Base-by-base conservation (phyloP, 1,139 yeast genomes). In the Taphrina populina region DNA sequence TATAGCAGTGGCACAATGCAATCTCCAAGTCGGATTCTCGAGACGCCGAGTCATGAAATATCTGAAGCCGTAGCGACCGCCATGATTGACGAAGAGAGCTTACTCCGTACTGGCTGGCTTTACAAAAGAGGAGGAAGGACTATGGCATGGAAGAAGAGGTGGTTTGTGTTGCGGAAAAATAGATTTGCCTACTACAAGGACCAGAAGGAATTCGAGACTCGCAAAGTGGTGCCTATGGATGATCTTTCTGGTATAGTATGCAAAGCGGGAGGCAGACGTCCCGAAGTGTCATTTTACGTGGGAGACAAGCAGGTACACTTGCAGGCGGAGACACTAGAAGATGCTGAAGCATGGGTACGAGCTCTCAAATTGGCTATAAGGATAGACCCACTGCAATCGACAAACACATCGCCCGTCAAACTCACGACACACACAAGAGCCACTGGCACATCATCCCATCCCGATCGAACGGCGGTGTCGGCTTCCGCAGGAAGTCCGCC, bases 111-210 rank as follows among this genome's bases (percentile, higher is more conserved):
- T 3, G 57, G 57, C 15, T 33, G 36, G 33, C 46, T 53, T 4
- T 21, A 26, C 30, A 53, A 53, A 37, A 34, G 47, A 13, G 39
- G 53, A 2, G 46, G 44, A 5, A 32, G 40, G 7, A 44, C 46
- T 21, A 40, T 17, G 15, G 37, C 64, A 35, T 79, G 83, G 83
- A 75, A 73, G 62, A 70, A 72, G 58, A 68, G 73, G 35, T 81
- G 86, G 86, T 78, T 79, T 61, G 83, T 80, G 2, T 69, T 81
- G n/a, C 69, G 86, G 35, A 70, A 71, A 17, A 71, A 75, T 49
- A 84, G 79, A 63, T 69, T 81, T 34, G 72, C 81, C 13, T 79
- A 77, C 65, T 81, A 81, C 65, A 80, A 80, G 63, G 82, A 80
- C 62, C 73, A 75, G 13, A 69, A 73, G 5, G 86, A 81, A 63